Evolutionary conservation across 2,329 filamentous ascomycete genomes (phyloP).

Genomic region (Thermothelomyces thermophilus): DNA sequence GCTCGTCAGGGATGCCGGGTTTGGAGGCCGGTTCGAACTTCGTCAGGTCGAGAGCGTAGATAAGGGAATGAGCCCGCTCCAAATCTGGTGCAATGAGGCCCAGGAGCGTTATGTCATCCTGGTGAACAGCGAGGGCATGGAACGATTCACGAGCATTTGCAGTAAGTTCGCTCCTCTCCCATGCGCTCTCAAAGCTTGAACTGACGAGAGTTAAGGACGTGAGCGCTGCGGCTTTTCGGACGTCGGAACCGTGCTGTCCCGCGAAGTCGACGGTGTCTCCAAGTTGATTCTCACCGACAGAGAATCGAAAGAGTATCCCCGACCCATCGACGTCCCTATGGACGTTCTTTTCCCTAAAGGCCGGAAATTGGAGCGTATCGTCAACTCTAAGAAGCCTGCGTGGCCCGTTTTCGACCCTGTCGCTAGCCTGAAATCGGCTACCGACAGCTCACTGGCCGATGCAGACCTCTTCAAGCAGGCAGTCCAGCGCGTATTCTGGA

Average conservation of each 20-base stretch:
- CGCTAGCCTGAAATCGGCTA: constrained; percentile 57
- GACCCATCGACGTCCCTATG: constrained; percentile 85
- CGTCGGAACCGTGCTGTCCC: constrained; percentile 68
- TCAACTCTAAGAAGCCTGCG: constrained; percentile 60
- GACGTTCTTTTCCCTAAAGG: constrained; percentile 81
- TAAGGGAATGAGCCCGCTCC: constrained; percentile 84
- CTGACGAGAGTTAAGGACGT: constrained; percentile 45
- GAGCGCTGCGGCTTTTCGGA: constrained; percentile 91
- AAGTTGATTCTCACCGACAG: constrained; percentile 75
- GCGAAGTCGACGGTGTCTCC: constrained; percentile 56
- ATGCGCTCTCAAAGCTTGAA: not conserved
- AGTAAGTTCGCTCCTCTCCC: constrained; percentile 32
- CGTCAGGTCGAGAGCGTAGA: constrained; percentile 89
- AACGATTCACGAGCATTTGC: constrained; percentile 64
- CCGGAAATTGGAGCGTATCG: constrained; percentile 70
- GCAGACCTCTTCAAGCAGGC: constrained; percentile 56
- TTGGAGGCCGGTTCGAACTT: constrained; percentile 89
- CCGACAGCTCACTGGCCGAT: constrained; percentile 47
- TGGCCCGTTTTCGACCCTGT: constrained; percentile 66
- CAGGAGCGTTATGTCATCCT: constrained; percentile 95
- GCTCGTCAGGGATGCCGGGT: constrained; percentile 83
- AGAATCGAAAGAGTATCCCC: constrained; percentile 66
- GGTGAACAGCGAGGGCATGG: constrained; percentile 72
- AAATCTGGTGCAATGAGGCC: constrained; percentile 97
- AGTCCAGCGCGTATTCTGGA: constrained; percentile 69